phyloP scores from a whole-genome alignment of 2,329 filamentous ascomycete genomes.

The Fusarium nurragi region DNA sequence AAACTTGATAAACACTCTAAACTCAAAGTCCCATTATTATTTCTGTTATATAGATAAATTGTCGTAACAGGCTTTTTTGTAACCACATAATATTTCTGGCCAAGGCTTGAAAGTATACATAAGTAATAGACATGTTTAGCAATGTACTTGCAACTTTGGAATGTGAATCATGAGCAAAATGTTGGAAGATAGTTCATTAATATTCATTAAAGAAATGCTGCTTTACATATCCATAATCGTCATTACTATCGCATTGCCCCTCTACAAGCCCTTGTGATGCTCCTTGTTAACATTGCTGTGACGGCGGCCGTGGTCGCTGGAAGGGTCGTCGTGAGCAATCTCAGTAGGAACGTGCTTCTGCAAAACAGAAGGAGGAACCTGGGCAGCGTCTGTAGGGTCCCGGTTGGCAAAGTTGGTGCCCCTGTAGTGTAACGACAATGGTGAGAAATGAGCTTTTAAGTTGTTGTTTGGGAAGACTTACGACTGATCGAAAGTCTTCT shows the following conservation, averaged over 20 bases:
- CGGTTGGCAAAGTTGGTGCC: slow-evolving; percentile 36
- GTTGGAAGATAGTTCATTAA: slow-evolving; percentile 20
- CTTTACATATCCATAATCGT: slow-evolving; percentile 36
- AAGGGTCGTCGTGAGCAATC: slow-evolving; percentile 56
- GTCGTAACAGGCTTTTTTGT: too few species aligned
- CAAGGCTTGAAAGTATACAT: too few species aligned
- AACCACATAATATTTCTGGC: too few species aligned
- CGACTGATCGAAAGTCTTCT: slow-evolving; percentile 57
- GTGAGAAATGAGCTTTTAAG: slow-evolving; percentile 22
- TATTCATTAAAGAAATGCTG: slow-evolving; percentile 27
- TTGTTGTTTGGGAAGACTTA: slow-evolving; percentile 44
- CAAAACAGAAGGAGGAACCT: slow-evolving; percentile 66
- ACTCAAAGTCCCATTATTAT: too few species aligned
- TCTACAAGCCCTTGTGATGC: slow-evolving; percentile 57
- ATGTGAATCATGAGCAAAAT: too few species aligned
- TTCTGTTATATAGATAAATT: too few species aligned
- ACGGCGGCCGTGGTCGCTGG: slow-evolving; percentile 56
- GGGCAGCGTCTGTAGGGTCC: slow-evolving; percentile 65
- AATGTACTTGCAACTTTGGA: too few species aligned
- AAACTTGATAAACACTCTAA: too few species aligned
- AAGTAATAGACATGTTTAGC: too few species aligned
- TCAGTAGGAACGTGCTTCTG: slow-evolving; percentile 57
- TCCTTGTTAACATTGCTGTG: slow-evolving; percentile 62
- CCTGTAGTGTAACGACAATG: slow-evolving; percentile 19
- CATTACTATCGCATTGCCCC: background rate